phyloP scores from a whole-genome alignment of 768 basidiomycete genomes.

The Lentinula raphanica region DNA sequence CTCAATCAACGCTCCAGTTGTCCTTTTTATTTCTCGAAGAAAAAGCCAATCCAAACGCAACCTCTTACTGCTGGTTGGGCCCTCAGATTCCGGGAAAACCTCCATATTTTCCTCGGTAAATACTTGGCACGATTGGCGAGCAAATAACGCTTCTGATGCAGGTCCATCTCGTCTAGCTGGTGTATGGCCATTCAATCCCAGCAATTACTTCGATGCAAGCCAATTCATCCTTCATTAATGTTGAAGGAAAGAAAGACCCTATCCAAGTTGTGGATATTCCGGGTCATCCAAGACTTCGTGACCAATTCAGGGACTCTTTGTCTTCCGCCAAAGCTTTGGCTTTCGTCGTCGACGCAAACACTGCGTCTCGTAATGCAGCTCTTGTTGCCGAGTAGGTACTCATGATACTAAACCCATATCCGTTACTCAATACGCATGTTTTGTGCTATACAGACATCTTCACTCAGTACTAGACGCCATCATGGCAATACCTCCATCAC shows the following conservation, averaged over 20 bases:
- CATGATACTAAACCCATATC: background rate
- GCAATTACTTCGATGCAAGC: conserved; percentile 77
- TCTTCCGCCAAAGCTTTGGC: conserved; percentile 57
- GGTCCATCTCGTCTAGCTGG: conserved; percentile 40
- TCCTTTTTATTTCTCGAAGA: conserved; percentile 37
- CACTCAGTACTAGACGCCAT: conserved; percentile 68
- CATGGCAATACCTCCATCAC: conserved; percentile 69
- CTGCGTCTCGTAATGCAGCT: conserved; percentile 68
- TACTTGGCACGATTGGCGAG: conserved; percentile 6
- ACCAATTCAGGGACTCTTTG: conserved; percentile 66
- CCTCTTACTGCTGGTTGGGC: conserved; percentile 70
- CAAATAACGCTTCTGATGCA: background rate
- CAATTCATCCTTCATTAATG: conserved; percentile 46
- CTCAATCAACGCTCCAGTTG: conserved; percentile 25
- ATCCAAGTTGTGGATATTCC: conserved; percentile 69
- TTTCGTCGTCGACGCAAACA: conserved; percentile 79
- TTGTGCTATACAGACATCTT: conserved; percentile 58
- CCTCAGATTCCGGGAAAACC: conserved; percentile 78
- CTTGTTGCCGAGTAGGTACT: conserved; percentile 72
- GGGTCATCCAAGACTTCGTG: conserved; percentile 78
- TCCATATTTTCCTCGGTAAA: conserved; percentile 67
- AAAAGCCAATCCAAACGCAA: conserved; percentile 47
- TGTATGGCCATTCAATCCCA: conserved; percentile 55
- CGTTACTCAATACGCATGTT: background rate
- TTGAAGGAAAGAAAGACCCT: conserved; percentile 37